Evolutionary conservation across 148 eudicot genomes (phyloP).

Genomic region (Rhododendron griersonianum): DNA sequence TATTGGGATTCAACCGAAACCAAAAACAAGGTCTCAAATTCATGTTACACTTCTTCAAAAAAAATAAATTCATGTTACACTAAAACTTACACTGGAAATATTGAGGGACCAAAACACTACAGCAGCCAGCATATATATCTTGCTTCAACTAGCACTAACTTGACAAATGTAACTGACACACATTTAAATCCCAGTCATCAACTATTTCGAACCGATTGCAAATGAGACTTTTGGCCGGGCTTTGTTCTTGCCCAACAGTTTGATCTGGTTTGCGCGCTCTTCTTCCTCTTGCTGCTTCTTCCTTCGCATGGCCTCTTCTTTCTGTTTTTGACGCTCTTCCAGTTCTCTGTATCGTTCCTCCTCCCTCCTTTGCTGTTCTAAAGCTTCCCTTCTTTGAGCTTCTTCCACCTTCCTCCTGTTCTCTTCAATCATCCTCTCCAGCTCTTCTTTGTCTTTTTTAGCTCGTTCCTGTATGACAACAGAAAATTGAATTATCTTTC

Average conservation of each 20-base stretch:
- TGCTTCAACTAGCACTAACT: neutral
- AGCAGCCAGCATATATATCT: neutral
- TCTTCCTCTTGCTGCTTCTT: constrained; percentile 87
- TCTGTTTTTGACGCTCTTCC: constrained; percentile 83
- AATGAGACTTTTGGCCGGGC: constrained; percentile 84
- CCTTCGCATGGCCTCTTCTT: constrained; percentile 78
- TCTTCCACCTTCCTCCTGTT: constrained; percentile 74
- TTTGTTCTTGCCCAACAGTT: constrained; percentile 80
- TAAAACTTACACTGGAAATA: neutral
- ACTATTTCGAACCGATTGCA: constrained; percentile 71
- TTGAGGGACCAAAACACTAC: too few species aligned
- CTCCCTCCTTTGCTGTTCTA: constrained; percentile 76
- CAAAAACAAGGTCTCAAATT: neutral
- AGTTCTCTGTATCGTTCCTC: constrained; percentile 81
- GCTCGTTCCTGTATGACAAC: constrained; percentile 57
- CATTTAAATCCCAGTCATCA: neutral
- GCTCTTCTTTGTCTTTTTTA: constrained; percentile 71
- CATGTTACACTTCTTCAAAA: neutral
- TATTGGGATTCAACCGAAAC: neutral
- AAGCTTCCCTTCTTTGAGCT: constrained; percentile 76
- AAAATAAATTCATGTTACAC: too few species aligned
- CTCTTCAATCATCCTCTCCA: constrained; percentile 77
- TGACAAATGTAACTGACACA: neutral
- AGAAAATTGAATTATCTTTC: neutral
- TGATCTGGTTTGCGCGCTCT: constrained; percentile 76